Base-by-base conservation (phyloP, 208 protist genomes). In the Wallacemonas sp. region DNA sequence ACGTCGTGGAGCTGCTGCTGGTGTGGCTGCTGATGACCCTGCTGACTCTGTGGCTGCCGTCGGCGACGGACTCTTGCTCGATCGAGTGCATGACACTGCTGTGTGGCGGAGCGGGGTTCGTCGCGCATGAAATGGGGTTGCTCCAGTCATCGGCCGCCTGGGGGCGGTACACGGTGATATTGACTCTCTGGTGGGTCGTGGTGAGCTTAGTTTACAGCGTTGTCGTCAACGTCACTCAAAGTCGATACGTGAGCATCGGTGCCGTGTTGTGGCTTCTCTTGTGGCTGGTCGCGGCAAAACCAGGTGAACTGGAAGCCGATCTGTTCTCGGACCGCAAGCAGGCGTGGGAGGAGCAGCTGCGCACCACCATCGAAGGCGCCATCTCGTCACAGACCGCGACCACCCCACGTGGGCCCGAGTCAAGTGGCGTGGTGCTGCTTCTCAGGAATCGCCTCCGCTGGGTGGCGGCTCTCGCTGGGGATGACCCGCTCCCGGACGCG, bases 1-100 rank as follows among this genome's bases (percentile, higher is more conserved):
- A 96, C 70, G 83, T 93, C 15, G 82, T 94, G 61, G 88, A 96
- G 70, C 79, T 96, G 15, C 59, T 96, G 24, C 49, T 77, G 39
- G 75, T 96, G 59, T 96, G 91, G 88, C 68, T 94, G 28, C 72
- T 90, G 58, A 82, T 88, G 49, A 79, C 82, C 15, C 65, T 96
- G 44, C 76, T 88, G 38, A 77, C 89, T 3, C 62, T 94, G 28
- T 96, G 91, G 88, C 70, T 84, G 17, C 91, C 91, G 1, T 86
- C 91, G 44, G 84, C 93, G 33, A 78, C 92, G 46, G 87, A 94
- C 64, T 88, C 87, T 14, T 89, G 79, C 54, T 77, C 87, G 24
- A 83, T 51, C 0, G 75, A 88, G 36, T 91, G 87, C 75, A 88
- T 93, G 46, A 39, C 79, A 1, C 69, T 88, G n/a, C 69, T 94